Conservation (phyloP, 768 basidiomycete genomes). For the Podaxis mareebaensis region DNA sequence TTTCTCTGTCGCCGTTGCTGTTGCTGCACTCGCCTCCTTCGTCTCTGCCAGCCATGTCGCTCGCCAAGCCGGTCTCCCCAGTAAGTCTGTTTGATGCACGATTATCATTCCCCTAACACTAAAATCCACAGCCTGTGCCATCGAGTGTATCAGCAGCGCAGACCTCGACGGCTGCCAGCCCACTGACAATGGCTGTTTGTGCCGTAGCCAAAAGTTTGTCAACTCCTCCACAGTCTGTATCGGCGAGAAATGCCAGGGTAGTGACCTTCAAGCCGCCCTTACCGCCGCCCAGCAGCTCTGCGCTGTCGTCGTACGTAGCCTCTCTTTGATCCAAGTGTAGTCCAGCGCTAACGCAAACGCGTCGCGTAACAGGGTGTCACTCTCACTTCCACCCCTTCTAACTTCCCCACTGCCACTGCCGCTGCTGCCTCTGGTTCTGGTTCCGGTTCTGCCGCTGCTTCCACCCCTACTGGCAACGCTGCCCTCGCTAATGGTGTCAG, state of each 20-base stretch:
- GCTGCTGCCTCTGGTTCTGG: constrained; percentile 14
- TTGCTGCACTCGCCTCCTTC: constrained; percentile 42
- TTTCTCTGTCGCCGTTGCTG: constrained; percentile 42
- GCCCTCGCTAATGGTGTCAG: constrained; percentile 28
- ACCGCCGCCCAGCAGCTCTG: constrained; percentile 43
- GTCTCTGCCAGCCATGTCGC: constrained; percentile 36
- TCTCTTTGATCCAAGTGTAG: neutral
- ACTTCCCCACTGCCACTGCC: constrained; percentile 16
- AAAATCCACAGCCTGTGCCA: constrained; percentile 49
- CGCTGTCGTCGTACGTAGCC: constrained; percentile 45
- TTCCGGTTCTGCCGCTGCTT: constrained; percentile 14
- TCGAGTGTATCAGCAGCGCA: constrained; percentile 45
- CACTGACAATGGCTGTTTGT: constrained; percentile 60
- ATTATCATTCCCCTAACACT: neutral
- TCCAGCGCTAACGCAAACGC: constrained; percentile 2
- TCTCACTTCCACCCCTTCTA: constrained; percentile 32
- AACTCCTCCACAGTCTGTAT: constrained; percentile 50
- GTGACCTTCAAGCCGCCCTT: constrained; percentile 47
- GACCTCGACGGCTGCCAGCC: constrained; percentile 44
- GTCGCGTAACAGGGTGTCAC: constrained; percentile 49
- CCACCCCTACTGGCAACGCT: constrained; percentile 13
- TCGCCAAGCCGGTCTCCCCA: constrained; percentile 36
- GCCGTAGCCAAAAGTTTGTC: constrained; percentile 49
- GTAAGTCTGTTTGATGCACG: constrained; percentile 26
- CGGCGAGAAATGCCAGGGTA: constrained; percentile 40